These are phyloP conservation scores for Metschnikowia proteae DNA, from an alignment of 805 yeast genomes.

Conservation along the genomic window DNA sequence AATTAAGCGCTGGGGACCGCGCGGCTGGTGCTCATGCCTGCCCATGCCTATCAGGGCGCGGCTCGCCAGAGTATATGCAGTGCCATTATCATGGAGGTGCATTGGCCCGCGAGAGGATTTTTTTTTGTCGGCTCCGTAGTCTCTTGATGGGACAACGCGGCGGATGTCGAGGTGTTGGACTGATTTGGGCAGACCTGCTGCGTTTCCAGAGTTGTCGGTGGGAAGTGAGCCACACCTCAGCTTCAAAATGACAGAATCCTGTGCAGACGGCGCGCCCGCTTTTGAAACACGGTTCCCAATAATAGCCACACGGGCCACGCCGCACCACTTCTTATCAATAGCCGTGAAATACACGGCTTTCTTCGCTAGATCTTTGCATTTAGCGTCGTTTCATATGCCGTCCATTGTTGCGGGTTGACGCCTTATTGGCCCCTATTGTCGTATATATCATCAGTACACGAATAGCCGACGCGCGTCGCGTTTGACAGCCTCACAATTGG, in stretches of 20 bases:
- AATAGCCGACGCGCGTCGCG: constrained; percentile 1
- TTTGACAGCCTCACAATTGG: background rate
- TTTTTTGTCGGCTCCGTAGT: too few relatives aligned
- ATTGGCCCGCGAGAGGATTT: too few relatives aligned
- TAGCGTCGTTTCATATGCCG: too few relatives aligned
- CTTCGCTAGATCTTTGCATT: too few relatives aligned
- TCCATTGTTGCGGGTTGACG: too few relatives aligned
- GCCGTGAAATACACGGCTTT: too few relatives aligned
- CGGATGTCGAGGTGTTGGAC: background rate
- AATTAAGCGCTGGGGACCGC: background rate
- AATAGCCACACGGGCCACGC: background rate
- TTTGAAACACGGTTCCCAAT: background rate
- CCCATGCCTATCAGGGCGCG: constrained; percentile 1
- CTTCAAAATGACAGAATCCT: background rate
- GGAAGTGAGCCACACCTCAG: background rate
- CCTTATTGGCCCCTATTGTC: background rate
- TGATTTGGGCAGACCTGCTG: background rate
- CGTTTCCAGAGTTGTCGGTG: background rate
- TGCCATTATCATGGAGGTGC: too few relatives aligned
- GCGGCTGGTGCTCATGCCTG: constrained; percentile 3
- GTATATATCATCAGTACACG: background rate
- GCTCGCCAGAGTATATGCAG: background rate
- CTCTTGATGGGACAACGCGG: too few relatives aligned
- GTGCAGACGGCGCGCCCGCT: background rate
- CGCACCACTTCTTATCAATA: background rate